Conservation (phyloP, 805 yeast genomes). For the Hagleromyces aurorensis region DNA sequence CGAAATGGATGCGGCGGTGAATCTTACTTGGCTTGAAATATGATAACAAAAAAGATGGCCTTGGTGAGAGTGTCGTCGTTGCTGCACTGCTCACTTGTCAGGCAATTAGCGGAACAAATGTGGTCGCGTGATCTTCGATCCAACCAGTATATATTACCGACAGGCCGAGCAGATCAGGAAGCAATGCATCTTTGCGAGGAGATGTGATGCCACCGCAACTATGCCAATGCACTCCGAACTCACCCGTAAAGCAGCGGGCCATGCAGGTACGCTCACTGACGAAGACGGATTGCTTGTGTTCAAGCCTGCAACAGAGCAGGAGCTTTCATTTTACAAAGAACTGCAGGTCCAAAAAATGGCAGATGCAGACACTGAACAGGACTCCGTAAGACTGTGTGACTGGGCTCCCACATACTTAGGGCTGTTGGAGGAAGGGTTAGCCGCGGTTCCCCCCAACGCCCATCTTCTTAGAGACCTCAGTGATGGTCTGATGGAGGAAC, state of each 20-base stretch:
- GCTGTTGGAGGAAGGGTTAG: conserved; percentile 18
- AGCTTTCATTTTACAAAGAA: conserved; percentile 61
- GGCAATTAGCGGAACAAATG: background rate
- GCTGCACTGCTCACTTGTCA: background rate
- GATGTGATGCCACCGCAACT: conserved; percentile 2
- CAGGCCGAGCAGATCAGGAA: background rate
- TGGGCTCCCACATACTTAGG: conserved; percentile 30
- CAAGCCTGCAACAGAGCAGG: conserved; percentile 58
- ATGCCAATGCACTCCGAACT: conserved; percentile 8
- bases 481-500: conserved; percentile 13
- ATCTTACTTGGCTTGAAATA: background rate
- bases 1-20: conserved; percentile 2
- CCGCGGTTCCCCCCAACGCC: conserved; percentile 3
- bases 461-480: conserved; percentile 14
- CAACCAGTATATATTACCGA: background rate
- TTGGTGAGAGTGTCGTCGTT: background rate
- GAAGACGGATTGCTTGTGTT: conserved; percentile 61
- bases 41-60: background rate
- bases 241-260: conserved; percentile 85
- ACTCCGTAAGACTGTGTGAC: conserved; percentile 19
- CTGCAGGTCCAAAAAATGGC: conserved; percentile 10
- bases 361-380: conserved; percentile 15
- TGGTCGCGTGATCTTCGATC: conserved; percentile 1
- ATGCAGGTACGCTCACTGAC: conserved; percentile 65
- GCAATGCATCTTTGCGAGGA: background rate